Evolutionary conservation across 345 rosid genomes (phyloP).

Genomic region (Lenwebbia sp.): DNA sequence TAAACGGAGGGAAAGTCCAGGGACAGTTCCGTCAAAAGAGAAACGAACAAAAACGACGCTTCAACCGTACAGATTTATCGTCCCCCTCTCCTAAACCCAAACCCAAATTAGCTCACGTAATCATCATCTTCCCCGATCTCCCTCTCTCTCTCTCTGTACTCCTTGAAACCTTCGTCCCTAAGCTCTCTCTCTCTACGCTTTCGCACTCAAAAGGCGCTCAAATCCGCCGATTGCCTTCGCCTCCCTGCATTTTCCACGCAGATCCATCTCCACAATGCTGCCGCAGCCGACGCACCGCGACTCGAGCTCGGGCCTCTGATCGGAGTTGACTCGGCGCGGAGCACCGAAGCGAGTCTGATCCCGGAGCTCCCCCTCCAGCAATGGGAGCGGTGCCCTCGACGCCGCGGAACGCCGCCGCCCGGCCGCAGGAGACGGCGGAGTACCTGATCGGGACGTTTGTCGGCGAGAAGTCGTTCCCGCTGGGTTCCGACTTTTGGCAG

Average conservation of each 20-base stretch:
- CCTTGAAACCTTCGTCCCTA: not conserved
- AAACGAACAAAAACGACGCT: not conserved
- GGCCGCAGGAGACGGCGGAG: slow-evolving; percentile 50
- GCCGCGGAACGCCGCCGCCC: slow-evolving; percentile 30
- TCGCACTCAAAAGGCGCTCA: not conserved
- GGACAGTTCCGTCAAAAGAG: not conserved
- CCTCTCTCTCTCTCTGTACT: not conserved
- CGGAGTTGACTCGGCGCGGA: not conserved
- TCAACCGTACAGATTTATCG: not conserved
- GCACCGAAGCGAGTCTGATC: not conserved
- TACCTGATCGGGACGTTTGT: slow-evolving; percentile 68
- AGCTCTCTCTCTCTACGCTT: not conserved
- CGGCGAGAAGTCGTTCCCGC: slow-evolving; percentile 87
- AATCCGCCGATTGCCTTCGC: not conserved
- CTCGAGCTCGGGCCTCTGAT: not conserved
- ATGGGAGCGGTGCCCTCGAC: slow-evolving; percentile 95
- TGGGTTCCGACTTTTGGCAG: slow-evolving; percentile 90
- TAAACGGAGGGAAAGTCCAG: not conserved
- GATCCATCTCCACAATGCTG: not conserved
- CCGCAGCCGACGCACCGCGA: not conserved
- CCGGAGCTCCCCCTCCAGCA: not conserved
- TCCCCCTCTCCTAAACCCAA: not conserved
- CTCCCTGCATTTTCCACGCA: not conserved
- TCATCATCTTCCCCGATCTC: not conserved
- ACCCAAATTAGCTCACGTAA: not conserved